Conservation (phyloP, 2,329 filamentous ascomycete species). For the Domatiomyces globalis region DNA sequence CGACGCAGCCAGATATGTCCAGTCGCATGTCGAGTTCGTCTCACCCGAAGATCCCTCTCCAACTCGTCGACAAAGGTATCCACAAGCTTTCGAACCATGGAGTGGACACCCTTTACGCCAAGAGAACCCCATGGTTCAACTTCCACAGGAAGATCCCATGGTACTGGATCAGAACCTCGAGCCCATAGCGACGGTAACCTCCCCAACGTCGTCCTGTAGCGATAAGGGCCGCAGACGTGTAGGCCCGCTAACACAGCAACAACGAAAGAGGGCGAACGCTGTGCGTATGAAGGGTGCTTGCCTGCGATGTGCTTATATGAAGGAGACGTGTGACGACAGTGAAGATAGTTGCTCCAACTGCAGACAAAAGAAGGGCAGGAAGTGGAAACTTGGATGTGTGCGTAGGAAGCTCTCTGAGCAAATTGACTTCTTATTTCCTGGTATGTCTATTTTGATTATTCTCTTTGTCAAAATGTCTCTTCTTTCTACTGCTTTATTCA, state of each 20-base stretch:
- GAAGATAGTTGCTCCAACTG: constrained; percentile 18
- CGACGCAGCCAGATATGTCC: constrained; percentile 4
- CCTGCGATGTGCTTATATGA: constrained; percentile 13
- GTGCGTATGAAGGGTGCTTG: constrained; percentile 12
- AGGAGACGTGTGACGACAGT: constrained; percentile 7
- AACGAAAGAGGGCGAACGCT: constrained; percentile 8
- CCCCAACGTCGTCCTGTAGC: background rate
- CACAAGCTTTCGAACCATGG: constrained; percentile 6
- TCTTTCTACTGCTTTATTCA: too few species aligned
- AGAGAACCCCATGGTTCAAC: constrained; percentile 3
- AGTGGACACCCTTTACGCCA: constrained; percentile 3
- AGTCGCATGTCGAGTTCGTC: constrained; percentile 5
- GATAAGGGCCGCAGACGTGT: constrained; percentile 7
- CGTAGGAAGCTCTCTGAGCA: constrained; percentile 3
- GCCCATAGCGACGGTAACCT: background rate
- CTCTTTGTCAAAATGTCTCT: background rate
- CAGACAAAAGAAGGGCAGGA: constrained; percentile 15
- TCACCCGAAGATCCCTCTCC: constrained; percentile 2
- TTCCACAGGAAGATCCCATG: background rate
- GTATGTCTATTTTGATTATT: background rate
- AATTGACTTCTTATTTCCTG: constrained; percentile 2
- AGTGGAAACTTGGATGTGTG: constrained; percentile 13
- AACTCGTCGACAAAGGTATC: constrained; percentile 4
- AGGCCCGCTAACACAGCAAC: constrained; percentile 6
- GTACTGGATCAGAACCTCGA: constrained; percentile 2